Evolutionary conservation across 2,329 filamentous ascomycete species (phyloP).

Genomic region (Ophiosphaerella herpotricha): DNA sequence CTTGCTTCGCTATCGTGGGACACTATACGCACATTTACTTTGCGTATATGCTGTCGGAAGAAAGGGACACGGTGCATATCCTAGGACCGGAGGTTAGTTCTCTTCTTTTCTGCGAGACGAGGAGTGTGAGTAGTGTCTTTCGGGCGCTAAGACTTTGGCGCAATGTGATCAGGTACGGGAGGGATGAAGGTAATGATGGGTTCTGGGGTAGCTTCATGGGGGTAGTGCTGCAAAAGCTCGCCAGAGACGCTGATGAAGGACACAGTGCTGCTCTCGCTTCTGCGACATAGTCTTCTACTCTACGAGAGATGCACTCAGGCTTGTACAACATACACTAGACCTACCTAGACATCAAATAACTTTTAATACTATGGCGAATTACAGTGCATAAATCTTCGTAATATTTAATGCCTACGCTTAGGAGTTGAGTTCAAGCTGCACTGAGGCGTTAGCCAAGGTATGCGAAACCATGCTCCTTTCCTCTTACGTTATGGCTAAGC

Average conservation of each 20-base stretch:
- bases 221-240: slow-evolving; percentile 14
- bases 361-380: too few relatives aligned
- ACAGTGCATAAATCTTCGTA: too few relatives aligned
- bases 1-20: slow-evolving; percentile 12
- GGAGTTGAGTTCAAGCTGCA: too few relatives aligned
- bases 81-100: slow-evolving; percentile 14
- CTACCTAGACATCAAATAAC: too few relatives aligned
- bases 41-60: slow-evolving; percentile 15
- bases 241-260: slow-evolving; percentile 9
- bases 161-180: slow-evolving; percentile 18
- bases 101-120: slow-evolving; percentile 12
- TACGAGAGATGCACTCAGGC: too few relatives aligned
- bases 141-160: slow-evolving; percentile 14
- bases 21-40: slow-evolving; percentile 18
- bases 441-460: too few relatives aligned
- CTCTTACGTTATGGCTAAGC: too few relatives aligned
- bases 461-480: too few relatives aligned
- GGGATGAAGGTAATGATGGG: slow-evolving; percentile 11
- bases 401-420: too few relatives aligned
- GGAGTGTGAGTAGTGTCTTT: slow-evolving; percentile 16
- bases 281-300: background rate
- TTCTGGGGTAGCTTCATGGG: slow-evolving; percentile 21
- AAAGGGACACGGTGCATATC: slow-evolving; percentile 14
- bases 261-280: background rate
- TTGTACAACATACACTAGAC: too few relatives aligned